Conservation (phyloP, 2,329 filamentous ascomycete species). For the Chaetomiaceae sp. region DNA sequence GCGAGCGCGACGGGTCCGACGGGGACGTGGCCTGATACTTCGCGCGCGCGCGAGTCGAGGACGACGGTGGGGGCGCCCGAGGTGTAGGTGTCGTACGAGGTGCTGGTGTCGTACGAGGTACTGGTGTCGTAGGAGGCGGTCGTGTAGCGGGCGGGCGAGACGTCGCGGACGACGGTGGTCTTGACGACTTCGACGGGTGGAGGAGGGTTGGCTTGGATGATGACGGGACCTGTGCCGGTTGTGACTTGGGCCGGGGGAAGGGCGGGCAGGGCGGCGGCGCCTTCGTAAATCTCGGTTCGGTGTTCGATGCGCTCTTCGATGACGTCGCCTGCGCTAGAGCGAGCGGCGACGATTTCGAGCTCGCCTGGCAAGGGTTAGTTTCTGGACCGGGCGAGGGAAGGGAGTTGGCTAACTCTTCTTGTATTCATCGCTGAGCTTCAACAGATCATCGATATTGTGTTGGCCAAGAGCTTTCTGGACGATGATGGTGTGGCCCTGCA, state of each 20-base stretch:
- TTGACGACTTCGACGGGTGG: slow-evolving; percentile 41
- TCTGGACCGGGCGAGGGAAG: too few relatives aligned
- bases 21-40: slow-evolving; percentile 37
- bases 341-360: slow-evolving; percentile 41
- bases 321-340: slow-evolving; percentile 45
- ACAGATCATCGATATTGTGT: slow-evolving; percentile 85
- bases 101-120: slow-evolving; percentile 29
- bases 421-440: slow-evolving; percentile 76
- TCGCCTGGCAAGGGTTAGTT: slow-evolving; percentile 35
- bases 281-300: slow-evolving; percentile 28
- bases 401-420: slow-evolving; percentile 54
- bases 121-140: slow-evolving; percentile 33
- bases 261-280: slow-evolving; percentile 23
- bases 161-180: slow-evolving; percentile 45
- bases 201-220: slow-evolving; percentile 34
- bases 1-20: slow-evolving; percentile 35
- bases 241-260: slow-evolving; percentile 17
- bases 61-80: slow-evolving; percentile 34
- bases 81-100: slow-evolving; percentile 27
- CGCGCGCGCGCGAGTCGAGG: slow-evolving; percentile 36
- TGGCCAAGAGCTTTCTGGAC: slow-evolving; percentile 82
- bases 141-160: slow-evolving; percentile 44
- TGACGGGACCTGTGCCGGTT: slow-evolving; percentile 29
- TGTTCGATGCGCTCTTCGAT: slow-evolving; percentile 47
- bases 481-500: slow-evolving; percentile 73